These are phyloP conservation scores for Dactylis glomerata DNA, from an alignment of 176 grass and related monocot genomes.

Conservation along the genomic window DNA sequence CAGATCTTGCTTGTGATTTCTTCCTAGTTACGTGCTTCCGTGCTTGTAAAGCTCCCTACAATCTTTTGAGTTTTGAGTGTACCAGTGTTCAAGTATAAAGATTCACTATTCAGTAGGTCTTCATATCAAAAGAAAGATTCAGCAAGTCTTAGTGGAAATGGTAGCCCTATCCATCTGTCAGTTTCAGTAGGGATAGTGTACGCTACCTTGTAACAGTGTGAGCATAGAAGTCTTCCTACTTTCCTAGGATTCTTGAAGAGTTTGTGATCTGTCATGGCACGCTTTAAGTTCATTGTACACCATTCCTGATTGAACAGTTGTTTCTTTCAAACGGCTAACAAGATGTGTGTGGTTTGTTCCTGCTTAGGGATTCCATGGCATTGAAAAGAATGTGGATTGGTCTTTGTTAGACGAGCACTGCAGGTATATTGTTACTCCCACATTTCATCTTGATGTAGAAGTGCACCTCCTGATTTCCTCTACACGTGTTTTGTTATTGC, in stretches of 20 bases:
- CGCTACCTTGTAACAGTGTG: neutral
- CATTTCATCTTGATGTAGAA: neutral
- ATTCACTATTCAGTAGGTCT: too few species aligned
- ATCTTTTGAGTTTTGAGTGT: neutral
- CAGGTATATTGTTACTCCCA: slow-evolving; percentile 20
- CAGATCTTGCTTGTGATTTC: neutral
- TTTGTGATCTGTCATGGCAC: neutral
- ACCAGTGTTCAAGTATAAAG: neutral
- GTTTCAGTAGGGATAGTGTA: neutral
- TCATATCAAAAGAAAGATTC: too few species aligned
- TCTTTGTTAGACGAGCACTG: slow-evolving; percentile 46
- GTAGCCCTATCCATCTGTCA: neutral
- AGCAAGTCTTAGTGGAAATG: neutral
- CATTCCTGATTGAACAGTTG: neutral
- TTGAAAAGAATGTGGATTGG: slow-evolving; percentile 54
- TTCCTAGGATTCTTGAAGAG: neutral
- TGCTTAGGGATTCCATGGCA: slow-evolving; percentile 58
- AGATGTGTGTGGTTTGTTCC: neutral
- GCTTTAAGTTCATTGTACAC: neutral
- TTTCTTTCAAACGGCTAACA: slow-evolving; percentile 1
- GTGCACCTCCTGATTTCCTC: neutral
- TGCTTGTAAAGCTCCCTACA: neutral
- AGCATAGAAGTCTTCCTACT: neutral
- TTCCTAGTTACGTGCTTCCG: neutral
- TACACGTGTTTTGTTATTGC: neutral